Conservation (phyloP, 768 basidiomycete genomes). For the Bullera alba region DNA sequence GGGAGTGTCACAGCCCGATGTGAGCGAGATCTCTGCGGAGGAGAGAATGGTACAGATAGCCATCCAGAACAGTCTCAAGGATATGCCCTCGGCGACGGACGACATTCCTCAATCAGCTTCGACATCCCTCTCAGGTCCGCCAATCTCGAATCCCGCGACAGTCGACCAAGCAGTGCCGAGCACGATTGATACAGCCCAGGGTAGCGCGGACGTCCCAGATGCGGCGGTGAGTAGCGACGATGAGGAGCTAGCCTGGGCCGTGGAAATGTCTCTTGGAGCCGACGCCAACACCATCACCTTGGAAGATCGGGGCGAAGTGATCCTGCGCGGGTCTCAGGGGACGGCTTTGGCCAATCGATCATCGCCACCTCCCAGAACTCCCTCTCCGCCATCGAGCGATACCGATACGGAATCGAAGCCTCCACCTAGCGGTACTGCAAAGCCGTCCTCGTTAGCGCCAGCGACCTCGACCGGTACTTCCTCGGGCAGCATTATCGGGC, state of each 20-base stretch:
- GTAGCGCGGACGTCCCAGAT: background rate
- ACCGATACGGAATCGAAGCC: background rate
- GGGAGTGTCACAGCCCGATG: slow-evolving; percentile 1
- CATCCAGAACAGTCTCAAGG: slow-evolving; percentile 23
- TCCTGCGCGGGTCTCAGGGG: background rate
- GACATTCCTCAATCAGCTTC: background rate
- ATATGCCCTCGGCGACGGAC: background rate
- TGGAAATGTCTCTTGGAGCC: slow-evolving; percentile 17
- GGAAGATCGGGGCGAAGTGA: slow-evolving; percentile 4
- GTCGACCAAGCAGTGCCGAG: background rate
- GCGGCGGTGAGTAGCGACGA: slow-evolving; percentile 24
- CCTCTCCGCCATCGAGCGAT: background rate
- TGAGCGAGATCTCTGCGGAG: slow-evolving; percentile 15
- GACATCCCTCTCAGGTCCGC: background rate
- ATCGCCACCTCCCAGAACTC: background rate
- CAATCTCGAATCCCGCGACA: background rate
- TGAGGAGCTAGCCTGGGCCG: slow-evolving; percentile 33
- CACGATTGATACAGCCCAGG: background rate
- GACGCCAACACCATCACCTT: background rate
- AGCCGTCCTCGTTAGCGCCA: no score
- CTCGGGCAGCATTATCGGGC: slow-evolving; percentile 57
- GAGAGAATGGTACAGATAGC: slow-evolving; percentile 20
- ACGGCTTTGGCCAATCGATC: background rate
- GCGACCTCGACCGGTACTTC: no score
- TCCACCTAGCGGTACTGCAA: background rate